Base-by-base conservation (phyloP, 148 eudicot genomes). In the Cornus kousa region DNA sequence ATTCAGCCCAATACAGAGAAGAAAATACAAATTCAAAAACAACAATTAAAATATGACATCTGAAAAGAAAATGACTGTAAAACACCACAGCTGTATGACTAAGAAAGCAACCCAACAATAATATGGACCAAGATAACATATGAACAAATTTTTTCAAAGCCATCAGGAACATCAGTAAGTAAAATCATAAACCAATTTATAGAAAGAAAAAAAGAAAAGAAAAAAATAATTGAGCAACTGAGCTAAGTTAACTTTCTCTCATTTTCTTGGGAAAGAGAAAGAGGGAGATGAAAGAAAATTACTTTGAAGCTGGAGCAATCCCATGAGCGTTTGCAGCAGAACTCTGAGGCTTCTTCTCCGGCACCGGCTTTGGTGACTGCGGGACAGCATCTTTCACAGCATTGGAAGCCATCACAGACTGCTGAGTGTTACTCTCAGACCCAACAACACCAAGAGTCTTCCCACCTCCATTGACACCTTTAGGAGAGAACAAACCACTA, bases 231-330 rank as follows among this genome's bases (percentile, higher is more conserved):
- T 7, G 7, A 57, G 8, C 17, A 35, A 13, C 60, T 68, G 67
- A 17, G 71, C 24, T 31, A 66, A 35, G 33, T 39, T 28, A 7
- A 8, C 5, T 2, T 64, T 37, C 7, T 39, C 46, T 4, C 60
- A 67, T 10, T 66, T 64, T 75, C 23, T 40, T 32, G 19, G 35
- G 1, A 72, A 23, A 19, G 62, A 70, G 12, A 28, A 31, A 13
- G 22, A 11, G 59, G 53, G 28, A 71, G 62, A 17, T 5, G 19
- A 64, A 22, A 50, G 60, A 7, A 32, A 71, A 68, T 84, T 87
- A 89, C 92, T 86, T 89, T 48, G 90, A 76, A 83, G 85, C 80
- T 70, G 72, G 69, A 84, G 78, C 68, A 50, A 68, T 62, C 46
- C 77, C 71, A 67, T 84, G 85, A 12, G 46, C 82, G 80, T 77